A percentile compares a stretch with the other conserved stretches of the same genome.
Evolutionary conservation across 176 grass and related monocot genomes (phyloP).

Genomic region (Sorghum bicolor): Sorghum_bicolor_NCBIv3 NC_012875.2:57913501-57914000

Average conservation of each 20-base stretch:
- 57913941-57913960: not conserved
- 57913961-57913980: not conserved
- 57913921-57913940: not conserved
- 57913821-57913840: not conserved
- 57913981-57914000: not conserved
- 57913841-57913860: not conserved
- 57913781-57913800: not conserved
- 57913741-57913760: not conserved
- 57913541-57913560: conserved; percentile 56
- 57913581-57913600: conserved; percentile 33
- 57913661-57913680: conserved; percentile 19
- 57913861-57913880: not conserved
- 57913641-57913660: conserved; percentile 43
- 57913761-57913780: not conserved
- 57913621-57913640: conserved; percentile 69
- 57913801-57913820: not conserved
- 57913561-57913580: conserved; percentile 32
- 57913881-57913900: not conserved
- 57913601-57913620: conserved; percentile 49
- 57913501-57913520: conserved; percentile 76
- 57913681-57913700: not conserved
- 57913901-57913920: not conserved
- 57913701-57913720: not conserved
- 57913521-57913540: conserved; percentile 50
- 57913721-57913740: conserved; percentile 33